Evolutionary conservation across 2,329 filamentous ascomycete genomes (phyloP), one percentile per base, ranked within the genome.

Genomic region (Epichloe baconii): DNA sequence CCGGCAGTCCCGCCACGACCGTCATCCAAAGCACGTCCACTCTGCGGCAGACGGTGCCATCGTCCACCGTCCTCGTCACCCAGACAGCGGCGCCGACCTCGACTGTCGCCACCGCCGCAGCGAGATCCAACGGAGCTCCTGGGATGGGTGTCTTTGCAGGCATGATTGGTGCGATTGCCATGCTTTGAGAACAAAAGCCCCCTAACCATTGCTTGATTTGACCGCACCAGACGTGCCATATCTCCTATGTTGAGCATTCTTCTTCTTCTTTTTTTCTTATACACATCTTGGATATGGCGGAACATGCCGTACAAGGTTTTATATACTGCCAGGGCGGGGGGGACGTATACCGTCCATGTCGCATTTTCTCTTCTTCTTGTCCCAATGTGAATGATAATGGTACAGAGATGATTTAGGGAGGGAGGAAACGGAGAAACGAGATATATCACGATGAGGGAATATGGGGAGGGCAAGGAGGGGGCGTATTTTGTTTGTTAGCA

Each of bases 21-120:
- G 59, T 71, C 36, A 65, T 48, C 17, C 21, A 68, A 11, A 65
- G 66, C 6, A 75, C 72, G 12, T 55, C 71, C 43, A 66, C 65
- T n/a, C 63, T 52, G 15, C 12, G 36, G 15, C 37, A 52, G 19
- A 45, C 19, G 8, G 41, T 19, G 14, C 50, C 62, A 26, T 63
- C 61, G 19, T 58, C 56, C 15, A 63, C 63, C 1, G 53, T 62
- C 12, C 47, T 59, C n/a, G 44, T 58, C 6, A 52, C 51, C 6
- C 35, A 49, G 14, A 52, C 50, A 1, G 31, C 19, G 12, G 14
- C 26, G 26, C 49, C n/a, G 26, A n/a, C 31, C 15, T 15, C 51
- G 62, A 57, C 49, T 60, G 58, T 53, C 64, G 64, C 35, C 56
- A 61, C 54, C 6, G 56, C 51, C 15, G 56, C 51, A 2, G 55